Conservation (phyloP, 2,329 filamentous ascomycete species). For the Aspergillus fischeri region DNA sequence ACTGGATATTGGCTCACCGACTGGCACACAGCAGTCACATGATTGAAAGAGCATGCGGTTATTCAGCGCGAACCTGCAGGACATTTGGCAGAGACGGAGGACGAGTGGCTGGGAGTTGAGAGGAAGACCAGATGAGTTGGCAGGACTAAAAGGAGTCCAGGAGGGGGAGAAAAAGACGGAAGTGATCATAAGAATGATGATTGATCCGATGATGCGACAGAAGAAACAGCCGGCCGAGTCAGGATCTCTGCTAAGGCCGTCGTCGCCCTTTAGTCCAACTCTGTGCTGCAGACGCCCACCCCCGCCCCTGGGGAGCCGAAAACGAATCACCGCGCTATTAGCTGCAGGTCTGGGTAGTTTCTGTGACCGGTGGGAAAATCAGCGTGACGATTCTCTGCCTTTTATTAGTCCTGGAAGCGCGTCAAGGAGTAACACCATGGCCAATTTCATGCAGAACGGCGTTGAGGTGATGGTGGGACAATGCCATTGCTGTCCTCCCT, state of each 20-base stretch:
- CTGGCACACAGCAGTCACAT: conserved; percentile 32
- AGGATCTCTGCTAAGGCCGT: not conserved
- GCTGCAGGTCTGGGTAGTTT: not conserved
- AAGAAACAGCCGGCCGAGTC: not conserved
- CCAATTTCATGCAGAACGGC: conserved; percentile 7
- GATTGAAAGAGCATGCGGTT: conserved; percentile 32
- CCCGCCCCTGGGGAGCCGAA: conserved; percentile 14
- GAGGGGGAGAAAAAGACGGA: conserved; percentile 2
- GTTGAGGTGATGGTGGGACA: conserved; percentile 1
- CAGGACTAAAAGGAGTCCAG: conserved; percentile 9
- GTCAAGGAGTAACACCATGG: not conserved
- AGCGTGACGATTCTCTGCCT: not conserved
- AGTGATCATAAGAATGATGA: not conserved
- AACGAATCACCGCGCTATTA: conserved; percentile 14
- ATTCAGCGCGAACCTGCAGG: conserved; percentile 31
- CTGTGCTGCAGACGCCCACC: not conserved
- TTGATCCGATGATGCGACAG: not conserved
- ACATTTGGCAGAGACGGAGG: conserved; percentile 6
- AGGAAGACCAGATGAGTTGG: conserved; percentile 10
- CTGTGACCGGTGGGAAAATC: not conserved
- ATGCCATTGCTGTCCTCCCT: not conserved
- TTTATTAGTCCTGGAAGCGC: not conserved
- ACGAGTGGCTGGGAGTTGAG: conserved; percentile 20
- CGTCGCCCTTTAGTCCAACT: not conserved
- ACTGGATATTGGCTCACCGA: conserved; percentile 23